phyloP scores from a whole-genome alignment of 2,329 filamentous ascomycete genomes.

The Aureobasidium musti region DNA sequence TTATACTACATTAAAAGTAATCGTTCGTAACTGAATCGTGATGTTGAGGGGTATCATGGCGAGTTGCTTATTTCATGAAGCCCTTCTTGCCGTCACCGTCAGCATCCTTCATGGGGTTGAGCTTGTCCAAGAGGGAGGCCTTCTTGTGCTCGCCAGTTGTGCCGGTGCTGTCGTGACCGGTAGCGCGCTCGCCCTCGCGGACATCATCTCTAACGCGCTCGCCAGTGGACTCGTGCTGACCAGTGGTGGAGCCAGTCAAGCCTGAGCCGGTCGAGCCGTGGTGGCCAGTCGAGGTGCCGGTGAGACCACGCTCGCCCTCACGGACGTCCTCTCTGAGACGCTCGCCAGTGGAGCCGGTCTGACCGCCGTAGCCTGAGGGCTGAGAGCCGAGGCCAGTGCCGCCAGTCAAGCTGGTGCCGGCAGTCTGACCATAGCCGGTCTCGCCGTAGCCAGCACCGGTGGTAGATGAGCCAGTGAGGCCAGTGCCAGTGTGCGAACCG shows the following conservation, averaged over 20 bases:
- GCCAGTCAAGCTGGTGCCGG: not conserved
- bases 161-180: slow-evolving; percentile 20
- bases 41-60: not conserved
- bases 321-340: slow-evolving; percentile 9
- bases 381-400: not conserved
- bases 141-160: slow-evolving; percentile 42
- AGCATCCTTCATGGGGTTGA: slow-evolving; percentile 58
- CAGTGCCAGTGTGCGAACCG: not conserved
- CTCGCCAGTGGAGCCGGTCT: not conserved
- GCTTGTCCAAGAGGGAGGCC: slow-evolving; percentile 54
- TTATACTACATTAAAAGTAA: slow-evolving; percentile 25
- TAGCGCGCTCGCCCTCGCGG: slow-evolving; percentile 14
- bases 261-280: slow-evolving; percentile 11
- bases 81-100: slow-evolving; percentile 59
- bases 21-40: slow-evolving; percentile 15
- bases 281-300: slow-evolving; percentile 3
- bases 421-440: not conserved
- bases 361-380: not conserved
- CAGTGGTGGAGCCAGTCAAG: slow-evolving; percentile 6
- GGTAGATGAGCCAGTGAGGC: not conserved
- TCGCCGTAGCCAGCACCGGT: not conserved
- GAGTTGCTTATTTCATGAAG: slow-evolving; percentile 51
- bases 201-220: slow-evolving; percentile 1
- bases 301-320: slow-evolving; percentile 4
- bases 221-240: slow-evolving; percentile 1